Base-by-base conservation (phyloP, 2,329 filamentous ascomycete genomes). In the Amesomyces nigricolor region DNA sequence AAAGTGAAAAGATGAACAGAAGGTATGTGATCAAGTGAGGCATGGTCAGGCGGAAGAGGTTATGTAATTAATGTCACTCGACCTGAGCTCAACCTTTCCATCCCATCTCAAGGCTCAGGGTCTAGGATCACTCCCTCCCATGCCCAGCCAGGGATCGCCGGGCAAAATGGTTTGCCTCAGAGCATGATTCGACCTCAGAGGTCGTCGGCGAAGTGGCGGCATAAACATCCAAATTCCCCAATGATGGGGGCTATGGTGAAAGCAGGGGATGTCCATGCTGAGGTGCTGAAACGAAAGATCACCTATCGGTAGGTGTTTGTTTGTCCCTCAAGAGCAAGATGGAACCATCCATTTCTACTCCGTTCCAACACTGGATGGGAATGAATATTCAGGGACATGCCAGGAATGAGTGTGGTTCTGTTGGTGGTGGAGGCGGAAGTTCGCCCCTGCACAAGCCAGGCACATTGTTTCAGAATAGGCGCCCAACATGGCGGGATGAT, bases 221-320 rank as follows among this genome's bases (percentile, higher is more conserved):
- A 37, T 37, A 52, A 52, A 52, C 49, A 35, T 4, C n/a, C 19
- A 19, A 11, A 40, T 7, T 26, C 22, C 16, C 10, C 22, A 13
- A 45, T 13, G 13, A 22, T 30, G 17, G 22, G 43, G 22, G 13
- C 13, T 8, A 16, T 35, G 40, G 22, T 14, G 11, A 37, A 3
- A 17, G 17, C 38, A 38, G 35, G 51, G 42, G 19, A 42, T 13
- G 26, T 5, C 47, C 53, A 50, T 40, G 40, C n/a, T 38, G 16
- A 26, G 26, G 19, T 17, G 14, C 6, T 35, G n/a, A 52, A 49
- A 48, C 49, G 54, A 49, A 52, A 52, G 42, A 43, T 17, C 22
- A 29, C 38, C 49, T 32, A 22, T 30, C 38, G 38, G 26, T 3
- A 26, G 22, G 22, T 26, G 22, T 26, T 26, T 26, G 22, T 26